Conservation (phyloP, 768 basidiomycete genomes). For the Mycena capillaripes region DNA sequence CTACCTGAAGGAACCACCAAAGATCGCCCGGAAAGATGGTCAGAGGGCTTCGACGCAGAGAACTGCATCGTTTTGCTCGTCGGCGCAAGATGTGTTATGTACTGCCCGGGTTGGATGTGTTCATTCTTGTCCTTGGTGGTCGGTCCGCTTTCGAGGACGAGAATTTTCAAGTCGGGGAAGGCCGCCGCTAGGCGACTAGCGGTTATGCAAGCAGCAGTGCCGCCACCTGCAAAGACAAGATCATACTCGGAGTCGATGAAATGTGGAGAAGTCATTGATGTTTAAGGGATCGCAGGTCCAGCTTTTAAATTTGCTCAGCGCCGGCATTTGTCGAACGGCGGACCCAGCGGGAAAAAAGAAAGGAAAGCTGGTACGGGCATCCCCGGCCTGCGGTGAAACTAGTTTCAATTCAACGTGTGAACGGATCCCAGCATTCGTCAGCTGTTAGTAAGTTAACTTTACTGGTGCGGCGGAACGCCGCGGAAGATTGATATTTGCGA, state of each 20-base stretch:
- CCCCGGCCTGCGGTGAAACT: too few species aligned
- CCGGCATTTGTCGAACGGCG: too few species aligned
- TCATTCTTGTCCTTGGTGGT: conserved; percentile 46
- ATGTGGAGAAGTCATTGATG: not conserved
- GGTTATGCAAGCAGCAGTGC: conserved; percentile 54
- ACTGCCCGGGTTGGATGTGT: conserved; percentile 56
- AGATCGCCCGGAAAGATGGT: conserved; percentile 46
- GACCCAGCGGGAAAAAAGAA: too few species aligned
- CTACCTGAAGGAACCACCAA: conserved; percentile 49
- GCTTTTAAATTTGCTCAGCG: too few species aligned
- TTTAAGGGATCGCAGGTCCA: too few species aligned
- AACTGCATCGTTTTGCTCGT: conserved; percentile 48
- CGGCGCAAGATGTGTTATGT: conserved; percentile 46
- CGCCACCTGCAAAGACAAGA: conserved; percentile 42
- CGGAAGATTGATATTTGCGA: too few species aligned
- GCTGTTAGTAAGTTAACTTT: too few species aligned
- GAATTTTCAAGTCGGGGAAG: conserved; percentile 55
- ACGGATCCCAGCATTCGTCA: too few species aligned
- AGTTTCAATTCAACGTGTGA: too few species aligned
- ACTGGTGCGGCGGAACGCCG: too few species aligned
- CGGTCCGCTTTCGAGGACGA: conserved; percentile 59
- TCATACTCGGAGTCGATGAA: not conserved
- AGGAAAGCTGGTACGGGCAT: too few species aligned
- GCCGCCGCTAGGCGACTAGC: conserved; percentile 61
- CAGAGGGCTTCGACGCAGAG: conserved; percentile 46